Conservation (phyloP, 345 rosid species). For the Jatropha curcas region DNA sequence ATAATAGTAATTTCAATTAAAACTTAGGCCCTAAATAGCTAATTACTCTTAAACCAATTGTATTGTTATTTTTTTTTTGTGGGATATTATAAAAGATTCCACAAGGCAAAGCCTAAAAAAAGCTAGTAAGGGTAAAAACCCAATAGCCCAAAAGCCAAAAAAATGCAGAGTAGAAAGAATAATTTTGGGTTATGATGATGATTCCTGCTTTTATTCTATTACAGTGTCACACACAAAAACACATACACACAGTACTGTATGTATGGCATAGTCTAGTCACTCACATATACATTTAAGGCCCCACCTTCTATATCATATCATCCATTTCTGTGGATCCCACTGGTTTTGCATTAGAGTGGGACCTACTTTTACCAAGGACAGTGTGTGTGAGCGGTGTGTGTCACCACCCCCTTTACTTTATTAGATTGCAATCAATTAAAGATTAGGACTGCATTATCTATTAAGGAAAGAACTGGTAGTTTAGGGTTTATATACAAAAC, state of each 20-base stretch:
- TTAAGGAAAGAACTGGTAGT: not conserved
- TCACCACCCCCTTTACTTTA: not conserved
- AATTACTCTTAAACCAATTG: too few species aligned
- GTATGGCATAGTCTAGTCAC: not conserved
- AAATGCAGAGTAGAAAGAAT: not conserved
- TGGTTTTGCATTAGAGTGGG: not conserved
- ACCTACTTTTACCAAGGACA: not conserved
- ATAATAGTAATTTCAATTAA: too few species aligned
- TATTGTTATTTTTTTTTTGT: too few species aligned
- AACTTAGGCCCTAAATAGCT: too few species aligned
- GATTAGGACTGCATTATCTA: not conserved
- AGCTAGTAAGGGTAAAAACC: too few species aligned
- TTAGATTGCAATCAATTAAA: not conserved
- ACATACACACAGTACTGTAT: not conserved
- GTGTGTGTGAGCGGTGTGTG: not conserved
- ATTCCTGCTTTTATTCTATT: slow-evolving; percentile 1
- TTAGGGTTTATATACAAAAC: too few species aligned
- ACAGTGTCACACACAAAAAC: slow-evolving; percentile 9
- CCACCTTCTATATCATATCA: not conserved
- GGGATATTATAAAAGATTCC: not conserved
- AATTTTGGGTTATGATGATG: not conserved
- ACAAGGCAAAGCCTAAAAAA: not conserved
- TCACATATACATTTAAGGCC: not conserved
- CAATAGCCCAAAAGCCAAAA: not conserved
- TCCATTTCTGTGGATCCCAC: not conserved